Conservation (phyloP, 2,329 filamentous ascomycete genomes). For the Colletotrichum lini region DNA sequence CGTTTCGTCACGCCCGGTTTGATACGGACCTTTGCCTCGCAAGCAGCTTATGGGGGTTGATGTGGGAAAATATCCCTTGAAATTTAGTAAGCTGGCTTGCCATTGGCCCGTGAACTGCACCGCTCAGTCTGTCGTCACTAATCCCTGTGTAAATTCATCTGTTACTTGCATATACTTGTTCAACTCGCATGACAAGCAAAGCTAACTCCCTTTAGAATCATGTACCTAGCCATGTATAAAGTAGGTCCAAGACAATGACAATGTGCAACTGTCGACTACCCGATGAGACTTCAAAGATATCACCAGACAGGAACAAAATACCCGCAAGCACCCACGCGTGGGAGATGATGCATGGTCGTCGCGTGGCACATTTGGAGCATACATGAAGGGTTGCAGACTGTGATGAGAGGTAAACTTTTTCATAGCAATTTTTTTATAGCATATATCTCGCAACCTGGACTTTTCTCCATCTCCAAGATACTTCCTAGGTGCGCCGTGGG, state of each 20-base stretch:
- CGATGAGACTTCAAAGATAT: neutral
- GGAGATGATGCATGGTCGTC: neutral
- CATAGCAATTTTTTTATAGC: no score
- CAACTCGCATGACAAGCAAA: neutral
- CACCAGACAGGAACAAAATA: no score
- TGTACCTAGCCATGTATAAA: neutral
- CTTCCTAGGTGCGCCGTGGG: neutral
- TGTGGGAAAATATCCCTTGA: neutral
- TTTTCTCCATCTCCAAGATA: neutral
- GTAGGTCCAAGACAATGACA: neutral
- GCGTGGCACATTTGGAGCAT: neutral
- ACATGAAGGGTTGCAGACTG: slow-evolving; percentile 10
- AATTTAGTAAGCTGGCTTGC: slow-evolving; percentile 8
- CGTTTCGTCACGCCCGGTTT: neutral
- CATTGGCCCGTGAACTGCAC: slow-evolving; percentile 1
- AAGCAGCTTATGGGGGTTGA: neutral
- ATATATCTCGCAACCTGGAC: neutral
- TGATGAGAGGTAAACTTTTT: slow-evolving; percentile 15
- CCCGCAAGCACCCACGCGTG: neutral
- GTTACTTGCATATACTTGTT: neutral
- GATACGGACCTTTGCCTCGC: neutral
- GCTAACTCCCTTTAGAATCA: no score
- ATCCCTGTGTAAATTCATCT: neutral
- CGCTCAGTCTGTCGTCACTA: neutral
- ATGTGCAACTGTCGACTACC: neutral